Percentiles rank a stretch among this genome's conserved stretches.
Evolutionary conservation across 2,329 filamentous ascomycete genomes (phyloP).

Genomic region (Diaporthe humulicola): DNA sequence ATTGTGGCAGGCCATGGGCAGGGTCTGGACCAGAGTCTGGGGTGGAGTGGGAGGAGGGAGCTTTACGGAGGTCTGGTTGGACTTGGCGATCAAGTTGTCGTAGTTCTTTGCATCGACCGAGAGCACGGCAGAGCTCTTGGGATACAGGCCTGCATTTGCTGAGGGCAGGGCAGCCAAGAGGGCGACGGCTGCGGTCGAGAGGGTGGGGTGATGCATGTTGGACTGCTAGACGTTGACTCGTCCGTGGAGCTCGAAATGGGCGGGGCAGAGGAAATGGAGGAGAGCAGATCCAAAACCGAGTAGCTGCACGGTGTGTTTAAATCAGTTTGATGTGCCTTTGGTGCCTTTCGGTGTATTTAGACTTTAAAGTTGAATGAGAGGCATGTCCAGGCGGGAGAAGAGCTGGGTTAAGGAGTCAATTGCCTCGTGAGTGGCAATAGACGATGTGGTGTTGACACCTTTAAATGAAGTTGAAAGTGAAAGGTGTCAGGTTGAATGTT

Average conservation of each 20-base stretch:
- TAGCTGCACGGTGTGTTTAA: background rate
- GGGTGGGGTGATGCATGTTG: constrained; percentile 67
- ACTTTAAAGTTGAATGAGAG: constrained; percentile 33
- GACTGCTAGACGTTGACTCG: constrained; percentile 14
- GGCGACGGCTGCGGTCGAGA: constrained; percentile 70
- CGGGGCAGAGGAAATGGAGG: constrained; percentile 9
- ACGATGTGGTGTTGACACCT: constrained; percentile 19
- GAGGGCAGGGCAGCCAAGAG: constrained; percentile 76
- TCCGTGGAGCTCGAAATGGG: background rate
- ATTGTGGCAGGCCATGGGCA: background rate
- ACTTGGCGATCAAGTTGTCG: constrained; percentile 84
- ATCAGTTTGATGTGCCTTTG: background rate
- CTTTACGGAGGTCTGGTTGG: constrained; percentile 90
- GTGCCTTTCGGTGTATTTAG: constrained; percentile 5
- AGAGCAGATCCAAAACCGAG: background rate
- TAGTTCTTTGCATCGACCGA: constrained; percentile 86
- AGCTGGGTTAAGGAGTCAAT: constrained; percentile 2
- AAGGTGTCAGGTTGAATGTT: constrained; percentile 45
- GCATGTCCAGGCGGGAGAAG: constrained; percentile 32
- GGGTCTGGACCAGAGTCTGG: background rate
- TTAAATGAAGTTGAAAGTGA: constrained; percentile 23
- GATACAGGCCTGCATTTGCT: constrained; percentile 77
- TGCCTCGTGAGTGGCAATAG: background rate
- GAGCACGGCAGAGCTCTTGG: constrained; percentile 87
- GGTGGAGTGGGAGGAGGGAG: background rate